phyloP scores from a whole-genome alignment of 2,329 filamentous ascomycete genomes.

The Rugonectria rugulosa region DNA sequence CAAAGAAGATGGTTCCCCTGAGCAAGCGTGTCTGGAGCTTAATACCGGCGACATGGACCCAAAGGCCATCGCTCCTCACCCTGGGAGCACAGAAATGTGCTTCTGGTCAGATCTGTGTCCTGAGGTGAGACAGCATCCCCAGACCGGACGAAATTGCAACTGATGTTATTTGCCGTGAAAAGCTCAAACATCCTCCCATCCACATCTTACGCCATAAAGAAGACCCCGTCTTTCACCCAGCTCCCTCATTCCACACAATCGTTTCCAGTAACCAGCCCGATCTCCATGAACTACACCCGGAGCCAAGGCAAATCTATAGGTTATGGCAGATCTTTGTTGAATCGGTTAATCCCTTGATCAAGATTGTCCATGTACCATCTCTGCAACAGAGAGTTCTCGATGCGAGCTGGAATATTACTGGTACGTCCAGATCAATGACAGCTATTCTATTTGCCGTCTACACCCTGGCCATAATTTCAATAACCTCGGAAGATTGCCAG shows the following conservation, averaged over 20 bases:
- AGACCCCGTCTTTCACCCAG: slow-evolving; percentile 25
- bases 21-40: background rate
- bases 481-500: slow-evolving; percentile 30
- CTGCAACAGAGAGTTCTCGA: slow-evolving; percentile 42
- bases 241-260: slow-evolving; percentile 17
- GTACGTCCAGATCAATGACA: slow-evolving; percentile 22
- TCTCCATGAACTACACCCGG: slow-evolving; percentile 34
- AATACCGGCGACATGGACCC: too few species aligned
- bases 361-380: slow-evolving; percentile 44
- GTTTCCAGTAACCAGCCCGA: background rate
- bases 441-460: slow-evolving; percentile 42
- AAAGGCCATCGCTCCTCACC: too few species aligned
- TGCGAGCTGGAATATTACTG: slow-evolving; percentile 36
- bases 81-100: too few species aligned
- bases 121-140: slow-evolving; percentile 16
- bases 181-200: slow-evolving; percentile 37
- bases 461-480: slow-evolving; percentile 32
- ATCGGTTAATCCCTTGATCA: slow-evolving; percentile 42
- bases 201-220: slow-evolving; percentile 31
- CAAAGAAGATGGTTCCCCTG: background rate
- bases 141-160: rapidly evolving
- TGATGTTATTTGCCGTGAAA: background rate
- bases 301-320: slow-evolving; percentile 40
- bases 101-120: slow-evolving; percentile 29
- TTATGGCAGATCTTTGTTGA: slow-evolving; percentile 46